Conservation (phyloP, 2,329 filamentous ascomycete genomes). For the Myriosclerotinia curreyana region DNA sequence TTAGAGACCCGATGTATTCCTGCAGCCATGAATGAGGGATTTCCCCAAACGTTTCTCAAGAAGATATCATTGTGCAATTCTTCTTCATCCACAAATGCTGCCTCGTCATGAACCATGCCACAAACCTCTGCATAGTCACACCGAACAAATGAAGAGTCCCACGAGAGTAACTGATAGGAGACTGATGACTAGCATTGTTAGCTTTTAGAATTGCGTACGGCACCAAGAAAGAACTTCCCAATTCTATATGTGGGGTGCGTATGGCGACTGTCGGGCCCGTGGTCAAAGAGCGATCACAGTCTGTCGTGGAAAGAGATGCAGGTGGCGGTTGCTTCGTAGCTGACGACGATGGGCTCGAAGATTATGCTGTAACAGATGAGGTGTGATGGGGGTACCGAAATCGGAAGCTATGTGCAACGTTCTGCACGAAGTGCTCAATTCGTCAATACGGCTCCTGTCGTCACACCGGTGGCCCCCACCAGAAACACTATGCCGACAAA, state of each 20-base stretch:
- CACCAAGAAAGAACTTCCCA: neutral
- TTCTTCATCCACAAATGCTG: neutral
- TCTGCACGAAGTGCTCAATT: neutral
- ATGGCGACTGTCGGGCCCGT: no score
- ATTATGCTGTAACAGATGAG: neutral
- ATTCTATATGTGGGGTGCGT: neutral
- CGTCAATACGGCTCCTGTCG: neutral
- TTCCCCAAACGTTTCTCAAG: neutral
- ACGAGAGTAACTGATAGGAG: neutral
- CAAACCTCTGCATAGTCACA: neutral
- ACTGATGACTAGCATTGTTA: neutral
- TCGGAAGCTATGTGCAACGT: neutral
- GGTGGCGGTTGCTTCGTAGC: neutral
- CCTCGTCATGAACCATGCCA: neutral
- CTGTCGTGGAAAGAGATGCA: neutral
- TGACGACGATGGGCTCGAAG: no score
- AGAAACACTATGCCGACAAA: neutral
- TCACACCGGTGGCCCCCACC: neutral
- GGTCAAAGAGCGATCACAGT: no score
- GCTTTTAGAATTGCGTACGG: neutral
- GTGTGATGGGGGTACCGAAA: neutral
- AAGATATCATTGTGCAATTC: neutral
- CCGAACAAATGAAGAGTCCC: no score
- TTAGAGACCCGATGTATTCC: neutral
- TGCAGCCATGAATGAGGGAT: neutral